phyloP scores from a whole-genome alignment of 2,329 filamentous ascomycete species.

The Alternaria alternata region DNA sequence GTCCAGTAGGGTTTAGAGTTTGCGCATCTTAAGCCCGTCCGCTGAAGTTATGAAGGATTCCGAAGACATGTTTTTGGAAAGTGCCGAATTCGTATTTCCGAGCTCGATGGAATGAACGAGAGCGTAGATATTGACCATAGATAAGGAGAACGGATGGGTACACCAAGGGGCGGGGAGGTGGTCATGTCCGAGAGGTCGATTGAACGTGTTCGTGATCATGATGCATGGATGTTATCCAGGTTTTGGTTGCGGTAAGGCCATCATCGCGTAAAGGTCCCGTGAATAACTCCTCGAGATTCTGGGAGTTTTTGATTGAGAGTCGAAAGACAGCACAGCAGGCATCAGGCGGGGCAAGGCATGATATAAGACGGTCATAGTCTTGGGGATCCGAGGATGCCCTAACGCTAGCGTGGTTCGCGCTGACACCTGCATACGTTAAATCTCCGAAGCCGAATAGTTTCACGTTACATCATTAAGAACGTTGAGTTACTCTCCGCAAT shows the following conservation, averaged over 20 bases:
- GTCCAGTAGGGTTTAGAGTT: neutral
- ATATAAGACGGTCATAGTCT: conserved; percentile 17
- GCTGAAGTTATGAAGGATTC: neutral
- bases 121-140: neutral
- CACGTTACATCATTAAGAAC: neutral
- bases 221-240: neutral
- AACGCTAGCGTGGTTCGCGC: conserved; percentile 17
- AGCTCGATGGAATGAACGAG: neutral
- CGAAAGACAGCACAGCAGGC: neutral
- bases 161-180: neutral
- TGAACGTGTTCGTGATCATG: neutral
- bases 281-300: neutral
- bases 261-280: neutral
- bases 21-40: neutral
- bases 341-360: neutral
- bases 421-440: conserved; percentile 14
- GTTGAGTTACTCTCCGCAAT: neutral
- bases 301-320: neutral
- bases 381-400: conserved; percentile 16
- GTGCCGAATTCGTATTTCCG: neutral
- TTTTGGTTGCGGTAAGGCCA: neutral
- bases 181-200: neutral
- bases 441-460: conserved; percentile 6
- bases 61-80: neutral
- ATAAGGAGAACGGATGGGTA: neutral